A percentile compares a stretch with the other conserved stretches of the same genome.
Conservation (phyloP, 345 rosid genomes). For the Populus davidiana region DNA sequence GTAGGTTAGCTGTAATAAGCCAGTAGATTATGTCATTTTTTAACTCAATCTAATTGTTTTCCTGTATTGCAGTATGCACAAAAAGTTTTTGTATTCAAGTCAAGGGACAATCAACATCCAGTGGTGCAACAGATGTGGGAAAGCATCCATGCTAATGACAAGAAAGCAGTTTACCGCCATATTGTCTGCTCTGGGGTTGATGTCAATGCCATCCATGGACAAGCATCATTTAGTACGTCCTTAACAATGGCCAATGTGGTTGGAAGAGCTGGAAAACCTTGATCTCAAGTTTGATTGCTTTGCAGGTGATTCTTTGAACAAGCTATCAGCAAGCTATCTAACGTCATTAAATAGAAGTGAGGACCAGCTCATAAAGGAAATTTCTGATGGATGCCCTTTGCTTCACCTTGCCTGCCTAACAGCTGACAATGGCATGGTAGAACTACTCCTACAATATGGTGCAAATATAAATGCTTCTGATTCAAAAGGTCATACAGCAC, state of each 20-base stretch:
- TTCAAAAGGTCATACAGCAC: conserved; percentile 54
- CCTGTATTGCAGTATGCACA: conserved; percentile 54
- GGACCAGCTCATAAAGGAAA: conserved; percentile 38
- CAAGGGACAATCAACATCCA: conserved; percentile 41
- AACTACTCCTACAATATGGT: conserved; percentile 71
- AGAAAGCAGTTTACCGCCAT: conserved; percentile 62
- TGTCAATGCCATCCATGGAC: conserved; percentile 55
- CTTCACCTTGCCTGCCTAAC: conserved; percentile 79
- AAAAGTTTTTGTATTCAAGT: conserved; percentile 49
- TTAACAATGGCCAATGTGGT: conserved; percentile 36
- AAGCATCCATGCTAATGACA: conserved; percentile 63
- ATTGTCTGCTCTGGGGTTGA: conserved; percentile 58
- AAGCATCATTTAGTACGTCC: conserved; percentile 45
- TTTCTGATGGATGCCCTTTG: conserved; percentile 52
- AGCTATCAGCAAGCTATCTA: conserved; percentile 26
- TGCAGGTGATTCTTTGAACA: conserved; percentile 39
- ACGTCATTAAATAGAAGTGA: conserved; percentile 27
- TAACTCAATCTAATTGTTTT: conserved; percentile 6
- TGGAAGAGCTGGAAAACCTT: conserved; percentile 29
- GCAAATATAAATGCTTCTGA: conserved; percentile 57
- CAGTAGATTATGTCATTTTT: too few species aligned
- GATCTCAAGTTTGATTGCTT: conserved; percentile 32
- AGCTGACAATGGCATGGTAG: conserved; percentile 76
- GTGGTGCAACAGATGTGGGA: conserved; percentile 56
- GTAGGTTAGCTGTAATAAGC: too few species aligned